phyloP scores from a whole-genome alignment of 495 filamentous ascomycete genomes.

The Monascus purpureus region DNA sequence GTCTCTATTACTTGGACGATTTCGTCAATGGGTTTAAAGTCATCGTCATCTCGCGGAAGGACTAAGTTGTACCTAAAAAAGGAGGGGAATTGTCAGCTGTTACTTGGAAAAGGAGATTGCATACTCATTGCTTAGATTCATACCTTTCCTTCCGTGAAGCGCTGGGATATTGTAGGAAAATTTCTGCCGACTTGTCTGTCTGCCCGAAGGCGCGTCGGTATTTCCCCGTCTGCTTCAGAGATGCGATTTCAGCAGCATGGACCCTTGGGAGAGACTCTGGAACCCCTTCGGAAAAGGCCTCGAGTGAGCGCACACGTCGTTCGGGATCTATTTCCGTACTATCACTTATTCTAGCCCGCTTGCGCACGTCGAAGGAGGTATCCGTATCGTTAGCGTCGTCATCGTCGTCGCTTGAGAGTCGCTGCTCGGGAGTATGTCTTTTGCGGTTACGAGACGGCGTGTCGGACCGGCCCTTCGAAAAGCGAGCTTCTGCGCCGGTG shows the following conservation, averaged over 20 bases:
- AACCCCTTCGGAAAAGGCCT: conserved; percentile 44
- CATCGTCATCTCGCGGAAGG: conserved; percentile 53
- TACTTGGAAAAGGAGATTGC: conserved; percentile 4
- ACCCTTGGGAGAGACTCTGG: conserved; percentile 39
- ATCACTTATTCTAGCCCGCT: conserved; percentile 28
- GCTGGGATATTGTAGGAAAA: conserved; percentile 61
- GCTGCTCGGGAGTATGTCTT: conserved; percentile 30
- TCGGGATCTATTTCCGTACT: conserved; percentile 39
- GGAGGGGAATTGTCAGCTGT: too few relatives aligned
- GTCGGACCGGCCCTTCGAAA: conserved; percentile 21
- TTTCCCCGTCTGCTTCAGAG: conserved; percentile 28
- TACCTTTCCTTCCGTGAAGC: conserved; percentile 54
- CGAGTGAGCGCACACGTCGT: conserved; percentile 44
- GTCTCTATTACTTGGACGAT: conserved; percentile 67
- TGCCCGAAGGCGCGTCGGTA: conserved; percentile 34
- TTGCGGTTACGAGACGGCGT: conserved; percentile 28
- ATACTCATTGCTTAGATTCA: conserved; percentile 1
- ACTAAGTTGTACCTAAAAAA: conserved; percentile 60
- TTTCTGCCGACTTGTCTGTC: conserved; percentile 33
- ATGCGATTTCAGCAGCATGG: conserved; percentile 55
- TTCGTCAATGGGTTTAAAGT: conserved; percentile 76
- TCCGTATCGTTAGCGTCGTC: conserved; percentile 16
- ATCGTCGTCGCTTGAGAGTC: conserved; percentile 37
- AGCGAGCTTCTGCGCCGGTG: conserved; percentile 15
- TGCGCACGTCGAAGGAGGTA: conserved; percentile 30